phyloP scores from a whole-genome alignment of 306 rosid species.

The Quillaja saponaria region DNA sequence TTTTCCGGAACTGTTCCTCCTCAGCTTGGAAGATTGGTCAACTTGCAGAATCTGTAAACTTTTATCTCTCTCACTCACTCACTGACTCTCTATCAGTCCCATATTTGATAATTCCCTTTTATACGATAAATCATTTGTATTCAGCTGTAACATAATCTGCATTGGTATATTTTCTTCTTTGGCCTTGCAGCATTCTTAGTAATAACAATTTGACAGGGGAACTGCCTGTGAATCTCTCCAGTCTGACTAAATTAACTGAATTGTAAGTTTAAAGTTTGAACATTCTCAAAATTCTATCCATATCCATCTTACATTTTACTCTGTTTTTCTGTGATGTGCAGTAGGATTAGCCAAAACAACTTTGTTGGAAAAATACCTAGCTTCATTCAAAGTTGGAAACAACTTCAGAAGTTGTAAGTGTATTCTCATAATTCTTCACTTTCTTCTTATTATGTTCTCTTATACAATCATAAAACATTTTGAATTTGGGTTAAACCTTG shows the following conservation, averaged over 20 bases:
- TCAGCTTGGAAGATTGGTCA: slow-evolving; percentile 31
- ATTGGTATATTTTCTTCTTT: not conserved
- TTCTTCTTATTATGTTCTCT: too few relatives aligned
- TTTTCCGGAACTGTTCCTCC: slow-evolving; percentile 33
- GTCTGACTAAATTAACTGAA: not conserved
- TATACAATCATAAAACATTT: not conserved
- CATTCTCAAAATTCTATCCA: not conserved
- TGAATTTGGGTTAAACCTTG: not conserved
- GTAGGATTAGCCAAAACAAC: slow-evolving; percentile 34
- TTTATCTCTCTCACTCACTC: not conserved
- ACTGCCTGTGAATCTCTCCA: slow-evolving; percentile 15
- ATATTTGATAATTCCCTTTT: not conserved
- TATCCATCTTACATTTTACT: not conserved
- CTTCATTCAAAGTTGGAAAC: slow-evolving; percentile 19
- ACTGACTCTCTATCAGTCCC: not conserved
- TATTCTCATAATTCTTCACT: not conserved
- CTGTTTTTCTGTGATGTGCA: not conserved
- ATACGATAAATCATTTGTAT: too few relatives aligned
- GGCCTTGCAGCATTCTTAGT: slow-evolving; percentile 15
- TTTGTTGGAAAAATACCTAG: slow-evolving; percentile 38
- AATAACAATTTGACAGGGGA: slow-evolving; percentile 32
- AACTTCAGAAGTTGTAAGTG: slow-evolving; percentile 5
- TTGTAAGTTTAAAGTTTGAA: slow-evolving; percentile 30
- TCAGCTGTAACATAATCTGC: too few relatives aligned
- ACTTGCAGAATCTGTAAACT: slow-evolving; percentile 32